These are phyloP conservation scores for Penicillium daleae DNA, from an alignment of 495 filamentous ascomycete species.

Conservation along the genomic window DNA sequence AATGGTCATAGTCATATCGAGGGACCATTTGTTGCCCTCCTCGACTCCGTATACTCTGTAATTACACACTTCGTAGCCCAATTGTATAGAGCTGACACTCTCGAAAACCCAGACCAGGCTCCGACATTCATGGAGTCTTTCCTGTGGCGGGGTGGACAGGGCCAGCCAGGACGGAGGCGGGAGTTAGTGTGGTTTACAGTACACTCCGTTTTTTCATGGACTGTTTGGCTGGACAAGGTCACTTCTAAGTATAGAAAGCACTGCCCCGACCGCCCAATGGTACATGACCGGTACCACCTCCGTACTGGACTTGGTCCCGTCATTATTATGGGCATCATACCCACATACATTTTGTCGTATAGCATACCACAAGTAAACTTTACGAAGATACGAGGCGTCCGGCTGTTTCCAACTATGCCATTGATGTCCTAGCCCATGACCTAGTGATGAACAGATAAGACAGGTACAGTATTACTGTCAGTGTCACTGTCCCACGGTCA, in stretches of 20 bases:
- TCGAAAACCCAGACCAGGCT: slow-evolving; percentile 16
- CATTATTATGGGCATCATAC: background rate
- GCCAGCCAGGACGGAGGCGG: background rate
- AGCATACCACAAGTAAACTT: background rate
- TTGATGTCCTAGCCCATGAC: background rate
- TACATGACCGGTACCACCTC: slow-evolving; percentile 17
- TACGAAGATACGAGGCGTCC: background rate
- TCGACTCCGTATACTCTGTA: too few relatives aligned
- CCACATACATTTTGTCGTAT: slow-evolving; percentile 1
- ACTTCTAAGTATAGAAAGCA: slow-evolving; percentile 38
- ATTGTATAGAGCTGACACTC: background rate
- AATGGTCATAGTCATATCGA: background rate
- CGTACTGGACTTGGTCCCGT: background rate
- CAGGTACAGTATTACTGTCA: too few relatives aligned
- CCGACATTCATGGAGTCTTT: slow-evolving; percentile 6
- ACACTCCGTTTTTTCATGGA: background rate
- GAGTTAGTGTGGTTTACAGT: background rate
- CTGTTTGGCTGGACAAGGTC: slow-evolving; percentile 10
- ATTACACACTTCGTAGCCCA: background rate
- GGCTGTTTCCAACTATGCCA: background rate
- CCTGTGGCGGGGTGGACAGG: slow-evolving; percentile 13
- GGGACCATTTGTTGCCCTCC: too few relatives aligned
- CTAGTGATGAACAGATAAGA: background rate
- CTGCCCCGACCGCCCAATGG: slow-evolving; percentile 4
- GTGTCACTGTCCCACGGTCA: too few relatives aligned